A percentile compares a stretch with the other conserved stretches of the same genome.
Conservation (phyloP, 805 yeast species). For the Myxozyma neotropica region DNA sequence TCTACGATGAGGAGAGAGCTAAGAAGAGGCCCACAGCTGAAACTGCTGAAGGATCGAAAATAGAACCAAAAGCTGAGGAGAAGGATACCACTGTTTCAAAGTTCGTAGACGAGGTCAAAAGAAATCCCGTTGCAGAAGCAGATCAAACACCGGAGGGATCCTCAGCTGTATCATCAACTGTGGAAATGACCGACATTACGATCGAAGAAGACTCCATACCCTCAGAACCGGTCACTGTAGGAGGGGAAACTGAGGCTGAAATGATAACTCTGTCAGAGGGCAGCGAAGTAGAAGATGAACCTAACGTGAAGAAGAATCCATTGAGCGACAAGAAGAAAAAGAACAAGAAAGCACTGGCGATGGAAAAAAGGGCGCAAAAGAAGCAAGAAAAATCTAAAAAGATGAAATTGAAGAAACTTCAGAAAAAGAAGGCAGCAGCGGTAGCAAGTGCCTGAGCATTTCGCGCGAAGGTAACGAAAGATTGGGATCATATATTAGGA, state of each 20-base stretch:
- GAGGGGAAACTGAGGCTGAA: neutral
- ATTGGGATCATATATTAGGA: too few relatives aligned
- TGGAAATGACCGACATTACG: too few relatives aligned
- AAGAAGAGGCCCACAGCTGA: neutral
- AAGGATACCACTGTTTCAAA: neutral
- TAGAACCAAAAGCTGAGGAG: neutral
- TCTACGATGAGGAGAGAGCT: slow-evolving; percentile 14
- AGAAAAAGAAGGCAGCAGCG: neutral
- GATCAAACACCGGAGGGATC: neutral
- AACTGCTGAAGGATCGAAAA: neutral
- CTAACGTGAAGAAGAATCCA: neutral
- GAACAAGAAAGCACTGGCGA: neutral
- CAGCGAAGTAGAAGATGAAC: neutral
- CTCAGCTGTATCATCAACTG: too few relatives aligned
- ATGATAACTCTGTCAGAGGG: neutral
- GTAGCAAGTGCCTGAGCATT: neutral
- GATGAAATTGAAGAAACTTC: neutral
- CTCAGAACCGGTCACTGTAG: neutral
- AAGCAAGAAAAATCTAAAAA: neutral
- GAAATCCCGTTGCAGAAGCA: neutral
- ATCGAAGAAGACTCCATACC: too few relatives aligned
- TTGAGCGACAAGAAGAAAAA: neutral
- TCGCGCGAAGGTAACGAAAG: neutral
- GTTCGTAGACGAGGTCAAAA: neutral
- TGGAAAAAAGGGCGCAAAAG: neutral